Percentiles rank a stretch among this genome's conserved stretches.
Conservation (phyloP, 2,329 filamentous ascomycete species). For the Colletotrichum sp. region DNA sequence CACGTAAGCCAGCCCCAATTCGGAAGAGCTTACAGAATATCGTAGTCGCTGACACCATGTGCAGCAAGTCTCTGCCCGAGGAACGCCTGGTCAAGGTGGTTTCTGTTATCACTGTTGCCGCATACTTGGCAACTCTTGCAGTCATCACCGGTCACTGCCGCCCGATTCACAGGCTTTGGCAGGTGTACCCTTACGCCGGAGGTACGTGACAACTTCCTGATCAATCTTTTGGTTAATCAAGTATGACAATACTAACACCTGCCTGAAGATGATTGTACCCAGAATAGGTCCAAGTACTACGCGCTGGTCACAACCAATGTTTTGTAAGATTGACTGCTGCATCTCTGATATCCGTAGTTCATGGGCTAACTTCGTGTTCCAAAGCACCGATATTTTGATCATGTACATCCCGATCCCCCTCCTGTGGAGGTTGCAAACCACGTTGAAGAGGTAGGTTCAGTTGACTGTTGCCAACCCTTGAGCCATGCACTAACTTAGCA, state of each 20-base stretch:
- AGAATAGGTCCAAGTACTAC: slow-evolving; percentile 15
- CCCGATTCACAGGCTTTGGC: slow-evolving; percentile 8
- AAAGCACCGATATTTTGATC: slow-evolving; percentile 7
- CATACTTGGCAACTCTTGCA: slow-evolving; percentile 4
- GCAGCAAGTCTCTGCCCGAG: slow-evolving; percentile 9
- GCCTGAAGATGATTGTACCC: not conserved
- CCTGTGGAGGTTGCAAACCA: slow-evolving; percentile 13
- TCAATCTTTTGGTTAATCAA: not conserved
- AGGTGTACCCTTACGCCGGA: slow-evolving; percentile 10
- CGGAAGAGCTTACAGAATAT: not conserved
- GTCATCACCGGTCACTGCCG: slow-evolving; percentile 9
- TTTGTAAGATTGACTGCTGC: not conserved
- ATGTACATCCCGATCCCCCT: slow-evolving; percentile 17
- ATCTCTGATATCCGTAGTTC: too few species aligned
- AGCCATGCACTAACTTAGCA: not conserved
- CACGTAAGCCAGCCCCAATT: not conserved
- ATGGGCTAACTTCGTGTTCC: not conserved
- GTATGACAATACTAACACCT: not conserved
- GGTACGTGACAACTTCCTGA: not conserved
- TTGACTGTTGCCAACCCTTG: fast-evolving
- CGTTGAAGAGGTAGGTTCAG: not conserved
- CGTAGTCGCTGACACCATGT: not conserved
- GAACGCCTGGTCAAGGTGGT: slow-evolving; percentile 13
- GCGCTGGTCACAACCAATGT: slow-evolving; percentile 11
- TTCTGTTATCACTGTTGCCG: not conserved